Base-by-base conservation (phyloP, 2,329 filamentous ascomycete species). In the Colletotrichum sp. region DNA sequence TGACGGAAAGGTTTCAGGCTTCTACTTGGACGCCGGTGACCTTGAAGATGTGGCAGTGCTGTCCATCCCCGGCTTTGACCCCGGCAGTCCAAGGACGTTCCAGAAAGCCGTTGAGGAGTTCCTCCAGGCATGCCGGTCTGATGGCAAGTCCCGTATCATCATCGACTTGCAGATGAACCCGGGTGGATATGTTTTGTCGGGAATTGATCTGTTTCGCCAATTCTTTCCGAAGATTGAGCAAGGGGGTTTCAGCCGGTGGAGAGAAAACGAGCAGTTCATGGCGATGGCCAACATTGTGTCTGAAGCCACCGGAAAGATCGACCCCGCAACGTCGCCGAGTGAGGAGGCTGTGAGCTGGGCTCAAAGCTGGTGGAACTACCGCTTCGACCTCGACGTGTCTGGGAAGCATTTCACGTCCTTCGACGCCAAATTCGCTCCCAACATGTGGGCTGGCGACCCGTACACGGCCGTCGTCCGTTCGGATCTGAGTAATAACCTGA, bases 91-190 rank as follows among this genome's bases (percentile, higher is more conserved):
- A 4, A 61, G 77, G 28, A 81, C 84, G 61, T 82, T 86, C 55
- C 80, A 82, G 55, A 75, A 82, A 16, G 82, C 83, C 15, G 76
- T 81, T 3, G 66, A 77, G 30, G n/a, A 66, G 2, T 83, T 82
- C 72, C 75, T 82, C 12, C 67, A 34, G 16, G 34, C 64, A 13
- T 80, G 79, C 34, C 85, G 85, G 70, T 83, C 84, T 8, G 87
- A 85, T 3, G 89, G 88, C 75, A 92, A 91, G 82, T 91, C 87
- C 39, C 91, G 90, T 81, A 86, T 93, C 0, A 87, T 93, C 27
- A 84, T 93, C 44, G 91, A 93, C 78, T 82, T 93, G 12, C 87
- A 57, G 11, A 87, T 86, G 63, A 93, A 93, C 78, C 88, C 86
- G 5, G 91, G 91, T 48, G 91, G 91, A 19, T 87, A 86, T 13